phyloP scores from a whole-genome alignment of 768 basidiomycete genomes.

The Tylopilus subfusipes region DNA sequence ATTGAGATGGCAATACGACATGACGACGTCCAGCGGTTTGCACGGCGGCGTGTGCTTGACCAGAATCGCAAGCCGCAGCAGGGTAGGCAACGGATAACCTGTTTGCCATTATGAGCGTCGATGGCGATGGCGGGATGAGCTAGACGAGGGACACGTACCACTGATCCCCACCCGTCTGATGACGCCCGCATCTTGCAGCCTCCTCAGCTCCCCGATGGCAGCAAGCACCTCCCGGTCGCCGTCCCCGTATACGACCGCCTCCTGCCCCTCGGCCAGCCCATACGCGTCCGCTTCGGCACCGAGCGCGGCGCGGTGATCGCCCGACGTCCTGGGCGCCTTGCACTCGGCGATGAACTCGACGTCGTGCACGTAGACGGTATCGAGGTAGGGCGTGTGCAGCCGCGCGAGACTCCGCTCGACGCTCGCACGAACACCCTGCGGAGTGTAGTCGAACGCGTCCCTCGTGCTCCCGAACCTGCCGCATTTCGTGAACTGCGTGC shows the following conservation, averaged over 20 bases:
- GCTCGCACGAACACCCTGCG: constrained; percentile 59
- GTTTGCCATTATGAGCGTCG: not conserved
- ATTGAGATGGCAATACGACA: constrained; percentile 79
- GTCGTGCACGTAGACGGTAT: constrained; percentile 81
- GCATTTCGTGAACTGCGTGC: constrained; percentile 74
- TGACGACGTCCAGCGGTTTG: constrained; percentile 70
- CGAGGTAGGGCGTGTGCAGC: constrained; percentile 73
- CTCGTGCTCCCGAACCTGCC: constrained; percentile 62
- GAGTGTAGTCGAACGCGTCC: constrained; percentile 70
- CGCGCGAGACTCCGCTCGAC: constrained; percentile 65
- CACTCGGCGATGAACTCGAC: constrained; percentile 69
- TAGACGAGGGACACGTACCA: constrained; percentile 41
- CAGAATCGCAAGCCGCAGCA: constrained; percentile 79
- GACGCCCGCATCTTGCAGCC: constrained; percentile 68
- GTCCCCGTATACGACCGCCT: constrained; percentile 54
- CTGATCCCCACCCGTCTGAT: constrained; percentile 76
- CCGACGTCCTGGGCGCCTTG: constrained; percentile 46
- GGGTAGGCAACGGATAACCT: constrained; percentile 80
- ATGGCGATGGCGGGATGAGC: not conserved
- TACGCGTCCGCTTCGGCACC: constrained; percentile 52
- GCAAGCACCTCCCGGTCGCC: constrained; percentile 72
- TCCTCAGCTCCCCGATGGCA: constrained; percentile 62
- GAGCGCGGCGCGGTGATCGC: constrained; percentile 57
- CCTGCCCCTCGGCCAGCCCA: constrained; percentile 58
- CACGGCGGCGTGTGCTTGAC: constrained; percentile 63